Conservation (phyloP, 768 basidiomycete genomes). For the Paxillus ammoniavirescens region DNA sequence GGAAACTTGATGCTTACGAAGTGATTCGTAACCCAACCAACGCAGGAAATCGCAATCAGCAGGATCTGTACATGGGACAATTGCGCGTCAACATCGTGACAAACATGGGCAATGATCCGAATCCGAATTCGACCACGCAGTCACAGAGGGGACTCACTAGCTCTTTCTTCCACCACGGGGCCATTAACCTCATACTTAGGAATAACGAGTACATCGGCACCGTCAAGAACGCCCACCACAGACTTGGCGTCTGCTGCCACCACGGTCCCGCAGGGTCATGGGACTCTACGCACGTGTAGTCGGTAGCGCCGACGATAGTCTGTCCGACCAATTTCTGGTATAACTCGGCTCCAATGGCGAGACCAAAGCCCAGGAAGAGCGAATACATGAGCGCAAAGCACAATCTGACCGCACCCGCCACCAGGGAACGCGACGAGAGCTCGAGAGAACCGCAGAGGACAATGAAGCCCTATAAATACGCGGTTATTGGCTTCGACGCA, state of each 20-base stretch:
- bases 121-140: neutral
- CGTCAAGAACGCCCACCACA: slow-evolving; percentile 74
- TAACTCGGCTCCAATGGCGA: slow-evolving; percentile 73
- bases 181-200: slow-evolving; percentile 63
- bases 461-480: slow-evolving; percentile 50
- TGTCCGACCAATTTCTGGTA: slow-evolving; percentile 56
- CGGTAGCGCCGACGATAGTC: slow-evolving; percentile 47
- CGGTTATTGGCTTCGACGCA: neutral
- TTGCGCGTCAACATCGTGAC: neutral
- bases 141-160: slow-evolving; percentile 38
- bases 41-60: slow-evolving; percentile 58
- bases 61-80: slow-evolving; percentile 32
- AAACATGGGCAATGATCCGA: neutral
- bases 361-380: slow-evolving; percentile 77
- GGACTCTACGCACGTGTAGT: slow-evolving; percentile 57
- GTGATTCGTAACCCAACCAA: slow-evolving; percentile 81
- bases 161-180: slow-evolving; percentile 56
- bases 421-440: slow-evolving; percentile 75
- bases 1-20: slow-evolving; percentile 56
- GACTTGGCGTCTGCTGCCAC: slow-evolving; percentile 70
- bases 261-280: slow-evolving; percentile 62
- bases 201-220: slow-evolving; percentile 70
- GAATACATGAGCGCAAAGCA: slow-evolving; percentile 81
- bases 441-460: slow-evolving; percentile 75
- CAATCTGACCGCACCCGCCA: slow-evolving; percentile 80